phyloP scores from a whole-genome alignment of 352 stramenopile species.

The Saprolegnia diclina region DNA sequence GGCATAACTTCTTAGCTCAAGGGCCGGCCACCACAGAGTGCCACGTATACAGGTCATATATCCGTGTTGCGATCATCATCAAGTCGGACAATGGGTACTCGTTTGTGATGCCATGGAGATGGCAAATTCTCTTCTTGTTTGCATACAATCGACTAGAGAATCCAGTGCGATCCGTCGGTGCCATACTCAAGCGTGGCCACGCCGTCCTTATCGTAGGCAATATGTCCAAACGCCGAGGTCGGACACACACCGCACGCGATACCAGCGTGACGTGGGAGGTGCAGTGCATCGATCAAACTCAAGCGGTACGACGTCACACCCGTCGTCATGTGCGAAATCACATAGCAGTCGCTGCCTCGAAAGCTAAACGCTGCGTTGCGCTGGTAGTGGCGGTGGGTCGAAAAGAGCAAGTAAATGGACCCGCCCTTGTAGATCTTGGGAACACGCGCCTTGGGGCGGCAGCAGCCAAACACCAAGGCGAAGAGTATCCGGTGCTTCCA shows the following conservation, averaged over 20 bases:
- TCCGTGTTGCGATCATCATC: no score
- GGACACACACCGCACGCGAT: neutral
- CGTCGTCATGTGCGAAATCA: neutral
- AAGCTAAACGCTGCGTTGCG: slow-evolving; percentile 12
- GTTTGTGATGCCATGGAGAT: no score
- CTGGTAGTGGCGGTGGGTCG: neutral
- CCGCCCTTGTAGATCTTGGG: neutral
- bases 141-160: neutral
- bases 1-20: no score
- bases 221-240: neutral
- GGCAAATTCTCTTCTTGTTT: no score
- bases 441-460: neutral
- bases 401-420: neutral
- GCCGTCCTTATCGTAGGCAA: neutral
- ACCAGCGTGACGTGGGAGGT: neutral
- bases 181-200: neutral
- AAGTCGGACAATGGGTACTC: no score
- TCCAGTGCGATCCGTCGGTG: neutral
- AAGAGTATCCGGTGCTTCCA: slow-evolving; percentile 1
- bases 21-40: no score
- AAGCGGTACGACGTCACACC: neutral
- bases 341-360: neutral
- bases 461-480: neutral
- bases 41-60: no score
- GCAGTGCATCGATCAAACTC: slow-evolving; percentile 1